Base-by-base conservation (phyloP, 805 yeast genomes). In the Saccharomycopsis amapae region DNA sequence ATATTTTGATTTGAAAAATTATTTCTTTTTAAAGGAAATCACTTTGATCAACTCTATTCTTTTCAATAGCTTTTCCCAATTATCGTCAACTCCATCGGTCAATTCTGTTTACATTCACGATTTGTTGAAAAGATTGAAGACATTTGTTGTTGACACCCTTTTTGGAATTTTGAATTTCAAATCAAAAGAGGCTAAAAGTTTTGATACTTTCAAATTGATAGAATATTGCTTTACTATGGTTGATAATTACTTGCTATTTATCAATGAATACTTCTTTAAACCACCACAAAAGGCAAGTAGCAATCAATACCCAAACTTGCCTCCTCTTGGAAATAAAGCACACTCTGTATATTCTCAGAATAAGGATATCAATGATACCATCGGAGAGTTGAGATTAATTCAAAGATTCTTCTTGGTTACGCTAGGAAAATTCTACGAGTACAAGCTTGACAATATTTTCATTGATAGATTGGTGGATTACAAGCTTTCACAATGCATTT, bases 311-410 rank as follows among this genome's bases (percentile, higher is more conserved):
- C 15, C 39, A 10, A 30, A 34, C 7, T 39, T 48, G 20, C 51
- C 51, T 7, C 49, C 51, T 5, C 25, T 48, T 3, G 51, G 51
- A 15, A 48, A 48, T 24, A 51, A 44, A 31, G 25, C 54, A 15
- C 41, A 41, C 22, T 17, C 38, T 13, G 43, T 48, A 5, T 51
- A 48, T 28, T 42, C 46, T 13, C 44, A 51, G 23, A 48, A 36
- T 18, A 49, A 48, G 35, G 52, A 48, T 31, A 41, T 51, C 9
- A 51, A 51, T 38, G 72, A 75, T 50, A 64, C 61, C 38, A 59
- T 71, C 36, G 84, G 78, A 1, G 79, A 77, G 38, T 53, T 79
- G 17, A 62, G 66, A 31, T 56, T 78, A 7, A 50, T 70, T 24
- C 76, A 75, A 53, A 60, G 84, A 45, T 66, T 75, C 17, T 64